Evolutionary conservation across 805 yeast species (phyloP), one percentile per base, ranked within the genome.

Genomic region (Pichia phayaonensis): DNA sequence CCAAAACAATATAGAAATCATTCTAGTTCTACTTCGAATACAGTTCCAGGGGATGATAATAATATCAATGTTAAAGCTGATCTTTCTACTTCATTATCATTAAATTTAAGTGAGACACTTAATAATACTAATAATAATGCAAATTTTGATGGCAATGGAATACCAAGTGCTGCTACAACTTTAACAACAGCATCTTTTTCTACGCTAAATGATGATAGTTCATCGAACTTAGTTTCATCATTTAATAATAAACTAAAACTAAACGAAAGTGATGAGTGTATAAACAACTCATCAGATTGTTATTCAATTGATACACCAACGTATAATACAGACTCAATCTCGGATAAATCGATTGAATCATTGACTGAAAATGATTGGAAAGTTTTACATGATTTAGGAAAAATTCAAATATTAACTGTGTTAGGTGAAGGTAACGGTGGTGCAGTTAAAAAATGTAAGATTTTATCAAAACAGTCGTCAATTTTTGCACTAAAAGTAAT

Each of bases 371-470:
- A 78, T 16, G 89, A 83, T 47, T 90, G 97, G 97, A 76, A 79
- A 56, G 58, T 66, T 4, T 70, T 83, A 2, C 81, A 85, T 15
- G 73, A 78, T 48, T 65, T 72, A 27, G 78, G 79, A 46, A 77
- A 80, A 43, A 86, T 94, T 38, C 71, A 77, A 8, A 89, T 87
- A 49, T 56, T 90, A 39, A 82, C 81, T 21, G 75, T 79, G 27
- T 66, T 92, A 22, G 99, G 99, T 20, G 98, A 94, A 70, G 99
- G 99, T 18, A 84, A 88, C 36, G 96, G 97, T 16, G 99, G 98
- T 0, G 76, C 87, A 12, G 99, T 92, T 12, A 76, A 84, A 21
- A 83, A 88, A 63, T 92, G 98, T 66, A 71, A 71, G 51, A 71
- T 92, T 47, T 72, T 70, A 50, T 61, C 75, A 42, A 84, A 86